These are phyloP conservation scores for Lojkania enalia DNA, from an alignment of 2,329 filamentous ascomycete genomes.

Conservation along the genomic window DNA sequence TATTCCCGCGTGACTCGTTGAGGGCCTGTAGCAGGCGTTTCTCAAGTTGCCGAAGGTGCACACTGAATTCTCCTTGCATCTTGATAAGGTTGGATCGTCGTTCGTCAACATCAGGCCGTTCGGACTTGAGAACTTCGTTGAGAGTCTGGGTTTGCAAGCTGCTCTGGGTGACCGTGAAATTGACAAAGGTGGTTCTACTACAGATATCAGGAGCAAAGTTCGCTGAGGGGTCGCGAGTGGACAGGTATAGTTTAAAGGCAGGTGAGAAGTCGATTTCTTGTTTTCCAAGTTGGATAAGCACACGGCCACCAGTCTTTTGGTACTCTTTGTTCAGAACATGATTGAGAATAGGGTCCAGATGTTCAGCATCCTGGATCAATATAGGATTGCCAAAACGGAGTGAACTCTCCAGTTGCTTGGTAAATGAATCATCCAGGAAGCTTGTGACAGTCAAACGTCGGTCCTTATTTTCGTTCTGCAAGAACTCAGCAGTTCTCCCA, in stretches of 20 bases:
- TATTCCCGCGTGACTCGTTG: constrained; percentile 96
- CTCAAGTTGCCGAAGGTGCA: constrained; percentile 94
- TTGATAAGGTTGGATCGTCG: constrained; percentile 97
- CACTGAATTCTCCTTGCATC: constrained; percentile 97
- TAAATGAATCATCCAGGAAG: constrained; percentile 96
- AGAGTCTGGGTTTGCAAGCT: constrained; percentile 97
- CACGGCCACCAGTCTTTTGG: constrained; percentile 95
- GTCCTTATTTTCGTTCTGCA: constrained; percentile 93
- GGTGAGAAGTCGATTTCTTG: constrained; percentile 99
- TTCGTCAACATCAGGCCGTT: constrained; percentile 96
- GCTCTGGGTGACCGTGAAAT: constrained; percentile 98
- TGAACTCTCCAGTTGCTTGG: constrained; percentile 95
- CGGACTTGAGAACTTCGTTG: constrained; percentile 95
- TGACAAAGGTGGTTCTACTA: constrained; percentile 98
- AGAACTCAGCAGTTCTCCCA: constrained; percentile 88
- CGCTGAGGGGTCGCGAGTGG: constrained; percentile 93
- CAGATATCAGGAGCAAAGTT: constrained; percentile 96
- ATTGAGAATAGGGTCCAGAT: constrained; percentile 94
- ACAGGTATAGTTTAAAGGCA: constrained; percentile 91
- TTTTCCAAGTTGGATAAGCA: constrained; percentile 96
- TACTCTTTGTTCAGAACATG: constrained; percentile 99
- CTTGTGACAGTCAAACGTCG: constrained; percentile 94
- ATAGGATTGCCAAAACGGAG: constrained; percentile 98
- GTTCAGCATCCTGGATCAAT: constrained; percentile 96
- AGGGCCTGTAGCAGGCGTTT: constrained; percentile 91